Base-by-base conservation (phyloP, 177 flowering plant species). In the Vitis hybrid region DNA sequence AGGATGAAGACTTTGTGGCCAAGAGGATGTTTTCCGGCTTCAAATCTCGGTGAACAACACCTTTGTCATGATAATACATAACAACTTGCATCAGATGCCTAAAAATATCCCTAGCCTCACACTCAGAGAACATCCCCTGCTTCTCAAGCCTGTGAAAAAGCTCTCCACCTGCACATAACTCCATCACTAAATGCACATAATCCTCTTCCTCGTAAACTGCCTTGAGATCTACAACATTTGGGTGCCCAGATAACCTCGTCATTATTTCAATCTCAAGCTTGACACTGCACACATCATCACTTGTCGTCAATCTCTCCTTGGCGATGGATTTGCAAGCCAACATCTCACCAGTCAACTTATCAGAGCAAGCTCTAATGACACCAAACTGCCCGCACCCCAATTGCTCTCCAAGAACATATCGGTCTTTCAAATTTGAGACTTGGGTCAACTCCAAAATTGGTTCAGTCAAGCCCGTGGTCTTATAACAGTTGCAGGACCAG, bases 161-260 rank as follows among this genome's bases (percentile, higher is more conserved):
- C 85, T 93, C 95, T 12, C 98, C 98, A 30, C 98, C 98, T n/a
- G 91, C 95, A 81, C 98, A 93, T 54, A 93, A 87, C 79, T 93
- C 98, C 97, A 93, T 93, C 55, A 93, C 84, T 21, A 93, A 63
- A 76, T 93, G 97, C 70, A 91, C 98, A 72, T 71, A 89, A 70
- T 86, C 82, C 68, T 86, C 85, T 69, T 93, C 95, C 81, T 93
- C 98, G 57, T 86, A 90, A 59, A 90, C 95, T 7, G 92, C 97
- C 74, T 89, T 87, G 52, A 93, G 86, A 75, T 82, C 83, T n/a
- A 93, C 98, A 66, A 93, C 91, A 76, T 93, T 87, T 2, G 97
- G 98, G 67, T 93, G 98, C 60, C 92, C 98, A 11, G 91, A 89
- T 55, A 93, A 78, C 81, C 77, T 85, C 7, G 85, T 81, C 98